Evolutionary conservation across 2,329 filamentous ascomycete genomes (phyloP).

Genomic region (Penicillium decumbens): DNA sequence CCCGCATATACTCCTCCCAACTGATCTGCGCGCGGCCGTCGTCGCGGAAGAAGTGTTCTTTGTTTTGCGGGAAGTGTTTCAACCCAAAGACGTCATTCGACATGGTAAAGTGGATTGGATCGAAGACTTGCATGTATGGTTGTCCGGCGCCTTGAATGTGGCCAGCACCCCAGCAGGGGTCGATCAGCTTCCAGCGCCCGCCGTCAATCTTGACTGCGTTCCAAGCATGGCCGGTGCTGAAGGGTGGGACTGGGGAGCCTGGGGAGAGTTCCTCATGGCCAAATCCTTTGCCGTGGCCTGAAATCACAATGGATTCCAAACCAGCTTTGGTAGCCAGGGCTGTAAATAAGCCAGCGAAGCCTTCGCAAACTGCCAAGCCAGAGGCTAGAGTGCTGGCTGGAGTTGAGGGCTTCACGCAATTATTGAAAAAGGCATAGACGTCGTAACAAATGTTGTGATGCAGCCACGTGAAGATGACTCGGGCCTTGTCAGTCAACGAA

Average conservation of each 20-base stretch:
- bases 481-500: constrained; percentile 82
- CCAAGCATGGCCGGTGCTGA: constrained; percentile 74
- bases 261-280: constrained; percentile 61
- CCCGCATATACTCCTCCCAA: constrained; percentile 80
- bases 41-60: constrained; percentile 64
- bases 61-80: constrained; percentile 71
- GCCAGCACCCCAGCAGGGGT: constrained; percentile 90
- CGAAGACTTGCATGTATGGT: constrained; percentile 65
- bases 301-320: constrained; percentile 68
- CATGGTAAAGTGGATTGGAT: constrained; percentile 56
- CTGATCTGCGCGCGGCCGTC: constrained; percentile 60
- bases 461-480: constrained; percentile 90
- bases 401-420: constrained; percentile 61
- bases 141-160: constrained; percentile 52
- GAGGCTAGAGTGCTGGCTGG: constrained; percentile 68
- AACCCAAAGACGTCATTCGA: constrained; percentile 76
- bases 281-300: constrained; percentile 81
- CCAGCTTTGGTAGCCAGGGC: constrained; percentile 74
- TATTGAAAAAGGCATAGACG: constrained; percentile 69
- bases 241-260: constrained; percentile 62
- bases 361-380: constrained; percentile 84
- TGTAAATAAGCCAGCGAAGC: constrained; percentile 79
- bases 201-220: constrained; percentile 85
- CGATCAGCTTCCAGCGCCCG: constrained; percentile 85
- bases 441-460: constrained; percentile 93